Base-by-base conservation (phyloP, 1,284 basidiomycete species). In the Cystobasidiaceae sp. region DNA sequence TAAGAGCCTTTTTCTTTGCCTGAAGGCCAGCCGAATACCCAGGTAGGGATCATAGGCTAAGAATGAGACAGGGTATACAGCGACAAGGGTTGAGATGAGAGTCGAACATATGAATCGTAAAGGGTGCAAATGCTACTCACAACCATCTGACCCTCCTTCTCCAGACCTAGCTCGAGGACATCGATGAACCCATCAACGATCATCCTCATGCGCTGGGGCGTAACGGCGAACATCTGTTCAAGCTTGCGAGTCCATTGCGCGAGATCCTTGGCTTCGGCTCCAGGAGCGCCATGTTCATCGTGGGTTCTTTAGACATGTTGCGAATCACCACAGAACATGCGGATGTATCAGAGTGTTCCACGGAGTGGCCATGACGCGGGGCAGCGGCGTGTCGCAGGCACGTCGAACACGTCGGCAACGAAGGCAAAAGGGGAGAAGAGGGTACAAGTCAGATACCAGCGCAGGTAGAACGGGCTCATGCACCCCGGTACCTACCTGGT, bases 111-210 rank as follows among this genome's bases (percentile, higher is more conserved):
- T 66, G 28, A 8, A 23, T 58, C 25, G 30, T 9, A 45, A 48
- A 46, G 11, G 27, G 41, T 50, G 21, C 37, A 52, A 27, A 34
- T 37, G 72, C 67, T 15, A 85, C 91, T 75, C 76, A 94, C 92
- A 75, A 98, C 93, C 55, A 89, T 82, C 80, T 97, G 90, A 17
- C 85, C 84, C 33, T 82, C 80, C 78, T 94, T 88, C 71, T 88
- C 81, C 57, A 99, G 80, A 21, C 94, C 94, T 21, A 84, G 79
- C 74, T 96, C 91, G 25, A 99, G 83, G 0, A 89, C 86, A 64
- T 94, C 91, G 76, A 93, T 87, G 80, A 99, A 96, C 1, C 92
- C 88, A 74, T 96, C 88, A 28, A 93, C 92, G 76, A 99, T 97
- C 85, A 93, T 94, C 65, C 92, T 84, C 91, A 96, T 94, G 70